phyloP scores from a whole-genome alignment of 2,329 filamentous ascomycete genomes.

The Aspergillus clavatus region DNA sequence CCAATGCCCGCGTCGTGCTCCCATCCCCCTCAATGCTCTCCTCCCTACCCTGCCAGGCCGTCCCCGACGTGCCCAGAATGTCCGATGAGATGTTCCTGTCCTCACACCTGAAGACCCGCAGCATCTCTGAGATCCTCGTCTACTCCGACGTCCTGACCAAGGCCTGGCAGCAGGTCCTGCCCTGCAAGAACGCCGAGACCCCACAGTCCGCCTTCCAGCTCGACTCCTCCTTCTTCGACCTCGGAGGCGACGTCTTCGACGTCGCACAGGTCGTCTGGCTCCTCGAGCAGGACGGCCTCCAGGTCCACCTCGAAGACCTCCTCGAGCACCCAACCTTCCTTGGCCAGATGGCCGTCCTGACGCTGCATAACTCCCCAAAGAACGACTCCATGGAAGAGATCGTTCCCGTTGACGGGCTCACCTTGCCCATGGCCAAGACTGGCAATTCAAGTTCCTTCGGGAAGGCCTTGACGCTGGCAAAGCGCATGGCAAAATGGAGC shows the following conservation, averaged over 20 bases:
- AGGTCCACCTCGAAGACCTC: slow-evolving; percentile 37
- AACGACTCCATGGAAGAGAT: slow-evolving; percentile 15
- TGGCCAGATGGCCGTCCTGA: slow-evolving; percentile 37
- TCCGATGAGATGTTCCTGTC: slow-evolving; percentile 32
- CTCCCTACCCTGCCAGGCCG: slow-evolving; percentile 28
- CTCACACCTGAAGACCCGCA: slow-evolving; percentile 34
- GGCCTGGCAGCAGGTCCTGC: slow-evolving; percentile 38
- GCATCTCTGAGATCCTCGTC: slow-evolving; percentile 35
- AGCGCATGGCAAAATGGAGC: slow-evolving; percentile 25
- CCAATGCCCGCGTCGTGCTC: slow-evolving; percentile 31
- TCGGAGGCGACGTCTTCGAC: slow-evolving; percentile 40
- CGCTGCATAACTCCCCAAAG: slow-evolving; percentile 18
- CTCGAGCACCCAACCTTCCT: slow-evolving; percentile 40
- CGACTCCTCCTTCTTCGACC: slow-evolving; percentile 40
- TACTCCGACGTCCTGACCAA: slow-evolving; percentile 38
- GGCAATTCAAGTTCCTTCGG: slow-evolving; percentile 19
- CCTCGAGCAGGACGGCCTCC: slow-evolving; percentile 38
- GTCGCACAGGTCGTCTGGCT: slow-evolving; percentile 40
- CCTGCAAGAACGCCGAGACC: slow-evolving; percentile 18
- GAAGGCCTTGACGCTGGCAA: slow-evolving; percentile 27
- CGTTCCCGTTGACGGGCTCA: slow-evolving; percentile 10
- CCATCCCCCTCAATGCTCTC: slow-evolving; percentile 31
- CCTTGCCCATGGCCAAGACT: slow-evolving; percentile 9
- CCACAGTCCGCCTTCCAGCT: slow-evolving; percentile 28
- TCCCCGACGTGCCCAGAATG: slow-evolving; percentile 23